Evolutionary conservation across 495 filamentous ascomycete species (phyloP).

Genomic region (Neurospora discreta): DNA sequence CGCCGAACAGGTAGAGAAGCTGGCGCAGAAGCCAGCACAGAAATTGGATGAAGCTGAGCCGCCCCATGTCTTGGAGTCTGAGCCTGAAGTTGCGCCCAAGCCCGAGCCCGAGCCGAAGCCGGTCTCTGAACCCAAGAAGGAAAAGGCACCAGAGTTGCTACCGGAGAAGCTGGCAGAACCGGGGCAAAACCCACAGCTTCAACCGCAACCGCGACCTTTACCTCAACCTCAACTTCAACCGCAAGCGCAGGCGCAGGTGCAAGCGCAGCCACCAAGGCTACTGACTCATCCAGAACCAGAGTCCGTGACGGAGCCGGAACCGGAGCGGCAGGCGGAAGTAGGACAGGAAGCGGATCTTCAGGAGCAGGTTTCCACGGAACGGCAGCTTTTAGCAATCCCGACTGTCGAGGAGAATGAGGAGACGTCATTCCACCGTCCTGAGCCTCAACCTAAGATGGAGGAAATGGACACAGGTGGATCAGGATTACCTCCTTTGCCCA

Average conservation of each 20-base stretch:
- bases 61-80: not conserved
- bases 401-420: conserved; percentile 21
- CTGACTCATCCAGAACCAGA: not conserved
- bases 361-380: conserved; percentile 2
- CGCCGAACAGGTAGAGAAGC: not conserved
- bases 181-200: not conserved
- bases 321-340: not conserved
- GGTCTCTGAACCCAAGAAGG: not conserved
- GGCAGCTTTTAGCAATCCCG: conserved; percentile 17
- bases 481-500: conserved; percentile 17
- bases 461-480: conserved; percentile 28
- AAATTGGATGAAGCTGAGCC: not conserved
- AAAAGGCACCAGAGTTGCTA: not conserved
- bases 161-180: not conserved
- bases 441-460: conserved; percentile 28
- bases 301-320: not conserved
- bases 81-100: not conserved
- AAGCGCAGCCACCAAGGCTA: not conserved
- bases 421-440: conserved; percentile 4
- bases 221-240: not conserved
- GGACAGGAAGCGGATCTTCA: conserved; percentile 6
- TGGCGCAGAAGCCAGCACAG: not conserved
- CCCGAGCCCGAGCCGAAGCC: not conserved
- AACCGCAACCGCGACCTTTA: not conserved
- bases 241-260: not conserved